A percentile compares a stretch with the other conserved stretches of the same genome.
phyloP scores from a whole-genome alignment of 2,329 filamentous ascomycete genomes.

The Chaetothyriales sp. region DNA sequence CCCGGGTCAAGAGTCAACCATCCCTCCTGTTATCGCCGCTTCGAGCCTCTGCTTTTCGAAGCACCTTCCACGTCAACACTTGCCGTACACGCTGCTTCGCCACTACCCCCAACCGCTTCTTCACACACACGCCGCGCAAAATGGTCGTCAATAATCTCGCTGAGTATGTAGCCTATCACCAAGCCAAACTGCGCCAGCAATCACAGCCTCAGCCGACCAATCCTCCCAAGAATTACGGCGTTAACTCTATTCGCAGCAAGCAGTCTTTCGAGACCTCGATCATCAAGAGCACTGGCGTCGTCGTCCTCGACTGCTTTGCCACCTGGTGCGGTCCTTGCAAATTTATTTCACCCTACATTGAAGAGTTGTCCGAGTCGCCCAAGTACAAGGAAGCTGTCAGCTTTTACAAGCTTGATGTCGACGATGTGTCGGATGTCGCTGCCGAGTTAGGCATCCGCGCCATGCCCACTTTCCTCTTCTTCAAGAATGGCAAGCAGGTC shows the following conservation, averaged over 20 bases:
- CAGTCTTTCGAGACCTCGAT: conserved; percentile 45
- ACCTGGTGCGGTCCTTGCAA: conserved; percentile 94
- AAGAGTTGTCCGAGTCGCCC: conserved; percentile 40
- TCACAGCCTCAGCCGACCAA: conserved; percentile 3
- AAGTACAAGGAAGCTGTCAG: conserved; percentile 46
- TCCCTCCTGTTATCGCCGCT: conserved; percentile 1
- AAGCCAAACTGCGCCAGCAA: conserved; percentile 18
- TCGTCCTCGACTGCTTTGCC: conserved; percentile 78
- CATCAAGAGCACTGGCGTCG: conserved; percentile 40
- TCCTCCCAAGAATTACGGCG: conserved; percentile 13
- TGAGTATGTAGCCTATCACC: conserved; percentile 21
- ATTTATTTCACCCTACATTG: conserved; percentile 63
- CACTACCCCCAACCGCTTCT: conserved; percentile 24
- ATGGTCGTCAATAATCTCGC: conserved; percentile 33
- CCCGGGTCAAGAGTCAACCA: conserved; percentile 8
- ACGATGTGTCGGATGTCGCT: conserved; percentile 61
- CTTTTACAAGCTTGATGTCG: conserved; percentile 88
- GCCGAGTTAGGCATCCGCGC: conserved; percentile 68
- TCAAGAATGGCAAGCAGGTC: conserved; percentile 63
- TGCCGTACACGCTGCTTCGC: conserved; percentile 19
- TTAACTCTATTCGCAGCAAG: conserved; percentile 35
- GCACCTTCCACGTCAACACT: neutral
- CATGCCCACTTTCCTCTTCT: conserved; percentile 85
- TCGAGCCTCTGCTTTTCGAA: conserved; percentile 5
- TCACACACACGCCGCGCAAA: conserved; percentile 30